phyloP scores from a whole-genome alignment of 495 filamentous ascomycete genomes.

The Podospora conica region DNA sequence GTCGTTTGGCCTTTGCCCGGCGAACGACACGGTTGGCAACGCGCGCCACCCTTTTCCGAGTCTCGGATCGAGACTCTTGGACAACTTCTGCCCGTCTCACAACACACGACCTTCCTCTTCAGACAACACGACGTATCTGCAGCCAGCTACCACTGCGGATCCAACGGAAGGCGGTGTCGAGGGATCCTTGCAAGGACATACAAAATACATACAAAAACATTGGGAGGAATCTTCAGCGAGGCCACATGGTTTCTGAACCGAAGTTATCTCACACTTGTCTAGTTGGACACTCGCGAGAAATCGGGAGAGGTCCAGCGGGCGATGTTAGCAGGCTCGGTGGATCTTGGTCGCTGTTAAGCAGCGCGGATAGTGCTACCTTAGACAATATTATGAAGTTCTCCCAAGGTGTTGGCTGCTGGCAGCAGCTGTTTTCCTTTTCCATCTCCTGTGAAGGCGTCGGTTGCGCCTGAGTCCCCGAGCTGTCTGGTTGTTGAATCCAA shows the following conservation, averaged over 20 bases:
- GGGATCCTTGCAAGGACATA: neutral
- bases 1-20: conserved; percentile 21
- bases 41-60: neutral
- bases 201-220: neutral
- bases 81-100: neutral
- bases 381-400: neutral
- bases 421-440: neutral
- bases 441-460: no score
- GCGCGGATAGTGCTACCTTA: neutral
- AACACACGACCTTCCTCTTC: neutral
- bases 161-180: neutral
- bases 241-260: neutral
- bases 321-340: neutral
- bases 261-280: neutral
- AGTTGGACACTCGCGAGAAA: neutral
- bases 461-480: neutral
- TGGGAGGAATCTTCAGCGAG: neutral
- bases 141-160: neutral
- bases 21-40: conserved; percentile 5
- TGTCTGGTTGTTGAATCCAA: neutral
- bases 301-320: neutral
- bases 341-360: neutral
- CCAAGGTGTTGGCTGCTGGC: no score
- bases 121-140: neutral
- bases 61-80: conserved; percentile 1